A percentile compares a stretch with the other conserved stretches of the same genome.
These are phyloP conservation scores for Alloteropsis angusta DNA, from an alignment of 202 grass and related monocot species.

Conservation along the genomic window DNA sequence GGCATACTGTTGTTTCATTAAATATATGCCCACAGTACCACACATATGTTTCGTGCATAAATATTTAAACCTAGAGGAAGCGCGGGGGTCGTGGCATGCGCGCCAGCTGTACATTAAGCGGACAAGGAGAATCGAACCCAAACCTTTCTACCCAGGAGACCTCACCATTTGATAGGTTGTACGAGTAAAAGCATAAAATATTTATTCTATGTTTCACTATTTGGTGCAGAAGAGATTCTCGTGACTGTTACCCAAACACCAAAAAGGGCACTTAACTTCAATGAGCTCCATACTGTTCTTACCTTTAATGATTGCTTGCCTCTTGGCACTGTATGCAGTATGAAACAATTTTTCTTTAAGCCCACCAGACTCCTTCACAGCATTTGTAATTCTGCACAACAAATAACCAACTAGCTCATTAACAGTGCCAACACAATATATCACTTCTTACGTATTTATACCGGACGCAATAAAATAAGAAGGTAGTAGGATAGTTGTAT, in stretches of 20 bases:
- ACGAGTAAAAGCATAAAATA: not conserved
- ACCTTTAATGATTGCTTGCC: constrained; percentile 65
- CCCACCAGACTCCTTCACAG: constrained; percentile 79
- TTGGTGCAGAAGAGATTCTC: not conserved
- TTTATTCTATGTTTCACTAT: not conserved
- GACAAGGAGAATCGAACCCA: too few species aligned
- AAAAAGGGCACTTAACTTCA: not conserved
- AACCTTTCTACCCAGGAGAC: not conserved
- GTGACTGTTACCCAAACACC: not conserved
- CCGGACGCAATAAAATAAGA: not conserved
- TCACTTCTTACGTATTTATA: not conserved
- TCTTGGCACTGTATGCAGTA: constrained; percentile 76
- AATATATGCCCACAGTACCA: too few species aligned
- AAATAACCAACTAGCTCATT: constrained; percentile 12
- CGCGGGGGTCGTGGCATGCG: too few species aligned
- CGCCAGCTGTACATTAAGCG: not conserved
- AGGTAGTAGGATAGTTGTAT: constrained; percentile 14
- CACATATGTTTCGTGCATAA: not conserved
- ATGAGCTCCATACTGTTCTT: constrained; percentile 3
- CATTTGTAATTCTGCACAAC: constrained; percentile 60
- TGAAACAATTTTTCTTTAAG: constrained; percentile 70
- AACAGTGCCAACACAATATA: not conserved
- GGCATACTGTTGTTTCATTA: not conserved
- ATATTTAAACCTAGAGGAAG: not conserved
- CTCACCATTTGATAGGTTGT: not conserved